Conservation (phyloP, 495 filamentous ascomycete species). For the Lichina pygmaea region DNA sequence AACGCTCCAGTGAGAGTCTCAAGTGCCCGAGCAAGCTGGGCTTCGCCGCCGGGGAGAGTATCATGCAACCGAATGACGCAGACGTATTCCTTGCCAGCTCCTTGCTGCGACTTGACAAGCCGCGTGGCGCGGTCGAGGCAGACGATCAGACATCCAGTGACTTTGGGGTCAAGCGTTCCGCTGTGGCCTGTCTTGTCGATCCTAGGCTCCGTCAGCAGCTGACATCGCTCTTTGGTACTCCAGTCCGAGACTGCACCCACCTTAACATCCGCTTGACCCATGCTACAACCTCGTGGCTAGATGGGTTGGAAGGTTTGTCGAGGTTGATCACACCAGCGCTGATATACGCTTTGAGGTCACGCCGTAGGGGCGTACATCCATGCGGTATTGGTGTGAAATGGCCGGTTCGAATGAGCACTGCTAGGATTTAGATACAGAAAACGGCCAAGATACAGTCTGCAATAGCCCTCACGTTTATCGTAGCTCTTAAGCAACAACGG, state of each 20-base stretch:
- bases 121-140: constrained; percentile 89
- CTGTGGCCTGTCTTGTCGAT: constrained; percentile 95
- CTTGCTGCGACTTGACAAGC: constrained; percentile 93
- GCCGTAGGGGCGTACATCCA: constrained; percentile 61
- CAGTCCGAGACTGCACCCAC: constrained; percentile 16
- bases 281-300: constrained; percentile 91
- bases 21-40: constrained; percentile 67
- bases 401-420: constrained; percentile 64
- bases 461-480: constrained; percentile 32
- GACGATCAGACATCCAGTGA: constrained; percentile 84
- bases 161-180: constrained; percentile 86
- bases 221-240: background rate
- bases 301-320: constrained; percentile 95
- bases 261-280: constrained; percentile 95
- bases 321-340: constrained; percentile 93
- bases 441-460: background rate
- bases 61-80: constrained; percentile 80
- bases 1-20: constrained; percentile 88
- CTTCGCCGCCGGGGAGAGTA: constrained; percentile 69
- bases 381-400: constrained; percentile 87
- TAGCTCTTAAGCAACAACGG: constrained; percentile 85
- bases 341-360: constrained; percentile 86
- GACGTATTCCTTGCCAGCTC: constrained; percentile 78
- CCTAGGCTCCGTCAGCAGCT: constrained; percentile 16
- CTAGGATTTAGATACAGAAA: constrained; percentile 2